Evolutionary conservation across 768 basidiomycete species (phyloP).

Genomic region (Pisolithus orientalis): DNA sequence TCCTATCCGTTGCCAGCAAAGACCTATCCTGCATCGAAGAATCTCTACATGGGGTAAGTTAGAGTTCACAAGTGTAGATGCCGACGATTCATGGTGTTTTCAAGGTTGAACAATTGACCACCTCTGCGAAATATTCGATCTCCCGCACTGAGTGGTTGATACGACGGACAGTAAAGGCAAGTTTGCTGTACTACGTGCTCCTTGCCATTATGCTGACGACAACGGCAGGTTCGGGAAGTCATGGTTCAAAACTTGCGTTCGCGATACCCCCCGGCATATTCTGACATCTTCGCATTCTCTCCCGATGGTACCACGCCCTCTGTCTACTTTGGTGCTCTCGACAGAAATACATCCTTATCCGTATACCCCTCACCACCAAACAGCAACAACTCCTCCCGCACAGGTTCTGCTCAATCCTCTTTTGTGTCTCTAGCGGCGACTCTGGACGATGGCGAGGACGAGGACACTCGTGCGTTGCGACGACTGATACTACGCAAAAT

Average conservation of each 20-base stretch:
- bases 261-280: slow-evolving; percentile 15
- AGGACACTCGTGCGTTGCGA: slow-evolving; percentile 57
- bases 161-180: slow-evolving; percentile 49
- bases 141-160: slow-evolving; percentile 52
- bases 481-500: slow-evolving; percentile 63
- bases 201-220: background rate
- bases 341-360: background rate
- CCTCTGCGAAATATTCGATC: slow-evolving; percentile 49
- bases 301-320: slow-evolving; percentile 2
- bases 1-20: slow-evolving; percentile 46
- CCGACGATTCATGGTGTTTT: slow-evolving; percentile 2
- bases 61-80: slow-evolving; percentile 3
- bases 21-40: slow-evolving; percentile 54
- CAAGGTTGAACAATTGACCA: slow-evolving; percentile 53
- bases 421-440: slow-evolving; percentile 44
- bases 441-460: slow-evolving; percentile 50
- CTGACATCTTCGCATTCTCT: slow-evolving; percentile 17
- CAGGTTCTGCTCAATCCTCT: slow-evolving; percentile 28
- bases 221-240: slow-evolving; percentile 42
- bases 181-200: slow-evolving; percentile 8
- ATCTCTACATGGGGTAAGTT: slow-evolving; percentile 46
- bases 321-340: slow-evolving; percentile 2
- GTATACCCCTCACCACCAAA: slow-evolving; percentile 19
- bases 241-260: slow-evolving; percentile 40
- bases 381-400: slow-evolving; percentile 12